Percentiles rank a stretch among this genome's conserved stretches.
Evolutionary conservation across 371 early-diverging fungal species (phyloP).

Genomic region (Apophysomyces trapeziformis): DNA sequence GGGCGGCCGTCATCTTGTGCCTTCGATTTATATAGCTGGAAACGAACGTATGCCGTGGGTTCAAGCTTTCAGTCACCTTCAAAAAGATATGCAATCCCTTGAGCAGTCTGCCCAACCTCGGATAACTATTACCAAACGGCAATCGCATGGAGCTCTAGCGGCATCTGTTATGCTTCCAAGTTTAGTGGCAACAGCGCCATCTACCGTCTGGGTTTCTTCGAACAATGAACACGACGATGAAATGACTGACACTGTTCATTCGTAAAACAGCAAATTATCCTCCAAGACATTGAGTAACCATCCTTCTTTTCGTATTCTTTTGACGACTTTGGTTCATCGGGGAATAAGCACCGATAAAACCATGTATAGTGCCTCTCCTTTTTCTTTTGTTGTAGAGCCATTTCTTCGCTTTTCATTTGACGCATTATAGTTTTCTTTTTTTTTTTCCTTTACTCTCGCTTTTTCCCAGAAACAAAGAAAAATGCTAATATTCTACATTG

Average conservation of each 20-base stretch:
- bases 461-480: too few species aligned
- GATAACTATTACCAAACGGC: too few species aligned
- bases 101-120: neutral
- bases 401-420: neutral
- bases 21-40: slow-evolving; percentile 42
- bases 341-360: neutral
- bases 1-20: slow-evolving; percentile 16
- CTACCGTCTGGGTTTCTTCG: slow-evolving; percentile 17
- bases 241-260: slow-evolving; percentile 4
- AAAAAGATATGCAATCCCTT: slow-evolving; percentile 16
- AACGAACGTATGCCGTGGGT: slow-evolving; percentile 26
- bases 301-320: slow-evolving; percentile 17
- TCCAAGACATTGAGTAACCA: neutral
- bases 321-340: neutral
- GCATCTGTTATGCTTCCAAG: slow-evolving; percentile 24
- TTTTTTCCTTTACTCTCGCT: neutral
- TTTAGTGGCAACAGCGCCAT: slow-evolving; percentile 22
- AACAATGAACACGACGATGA: slow-evolving; percentile 22
- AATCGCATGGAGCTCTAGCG: slow-evolving; percentile 3
- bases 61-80: neutral
- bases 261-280: too few species aligned
- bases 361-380: neutral
- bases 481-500: too few species aligned
- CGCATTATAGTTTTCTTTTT: neutral
- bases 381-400: neutral